phyloP scores from a whole-genome alignment of 257 asterid genomes.

The Knoxia roxburghii region DNA sequence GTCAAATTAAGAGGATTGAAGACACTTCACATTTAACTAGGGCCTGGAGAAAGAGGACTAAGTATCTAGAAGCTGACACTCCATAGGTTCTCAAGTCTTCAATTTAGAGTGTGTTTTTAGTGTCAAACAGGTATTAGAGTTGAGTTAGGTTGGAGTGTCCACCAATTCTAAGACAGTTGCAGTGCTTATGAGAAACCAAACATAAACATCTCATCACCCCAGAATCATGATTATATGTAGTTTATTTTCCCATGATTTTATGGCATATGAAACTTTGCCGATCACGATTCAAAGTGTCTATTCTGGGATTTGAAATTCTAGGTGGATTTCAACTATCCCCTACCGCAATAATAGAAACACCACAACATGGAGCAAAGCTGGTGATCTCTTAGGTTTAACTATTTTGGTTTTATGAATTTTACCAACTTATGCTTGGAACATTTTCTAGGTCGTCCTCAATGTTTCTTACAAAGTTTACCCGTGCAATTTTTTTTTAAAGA shows the following conservation, averaged over 20 bases:
- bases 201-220: background rate
- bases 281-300: background rate
- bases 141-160: background rate
- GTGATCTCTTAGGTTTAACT: too few species aligned
- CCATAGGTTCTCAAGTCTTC: background rate
- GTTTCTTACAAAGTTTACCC: background rate
- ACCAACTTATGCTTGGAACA: background rate
- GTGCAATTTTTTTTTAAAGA: background rate
- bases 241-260: background rate
- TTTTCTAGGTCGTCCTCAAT: background rate
- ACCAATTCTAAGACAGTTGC: background rate
- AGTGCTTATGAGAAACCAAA: background rate
- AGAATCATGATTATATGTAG: background rate
- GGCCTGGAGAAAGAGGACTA: background rate
- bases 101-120: background rate
- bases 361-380: background rate
- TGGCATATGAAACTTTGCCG: background rate
- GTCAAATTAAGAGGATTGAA: background rate
- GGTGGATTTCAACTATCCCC: background rate
- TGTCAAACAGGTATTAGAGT: background rate
- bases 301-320: background rate
- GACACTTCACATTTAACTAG: background rate
- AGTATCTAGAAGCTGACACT: background rate
- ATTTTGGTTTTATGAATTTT: background rate
- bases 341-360: background rate